Base-by-base conservation (phyloP, 2,329 filamentous ascomycete species). In the Endocalyx cinctus region DNA sequence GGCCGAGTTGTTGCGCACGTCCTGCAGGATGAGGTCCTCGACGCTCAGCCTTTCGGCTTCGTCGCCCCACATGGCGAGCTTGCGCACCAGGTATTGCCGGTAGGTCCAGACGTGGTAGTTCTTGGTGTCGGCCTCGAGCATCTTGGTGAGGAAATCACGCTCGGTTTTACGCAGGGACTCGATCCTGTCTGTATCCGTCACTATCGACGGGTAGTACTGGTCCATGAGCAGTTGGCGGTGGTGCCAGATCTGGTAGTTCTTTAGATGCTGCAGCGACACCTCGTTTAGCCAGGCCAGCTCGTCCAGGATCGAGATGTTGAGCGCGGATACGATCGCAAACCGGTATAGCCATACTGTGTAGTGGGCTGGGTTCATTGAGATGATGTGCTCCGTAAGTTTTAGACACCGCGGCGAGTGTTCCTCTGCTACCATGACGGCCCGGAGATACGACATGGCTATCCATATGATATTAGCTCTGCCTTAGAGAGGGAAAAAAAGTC, bases 41-140 rank as follows among this genome's bases (percentile, higher is more conserved):
- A 87, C 77, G 39, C 82, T 79, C 32, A 68, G 61, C 14, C 94
- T 67, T 69, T 98, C 80, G 29, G 71, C 69, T 29, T 70, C 68
- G 58, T 43, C 46, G 25, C 39, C 48, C 51, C 51, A 56, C 69
- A 65, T 83, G 57, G 79, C 82, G 70, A 84, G 62, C 53, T 77
- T 78, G 32, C 66, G 64, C 25, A 80, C 74, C 14, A 82, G 60
- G 53, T 76, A 79, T 58, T 95, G 87, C 38, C 92, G 75, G 66
- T 97, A 98, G 35, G 82, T 87, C 92, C 92, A 98, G 29, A 97
- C 92, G 58, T 98, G 92, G 59, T 98, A 97, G 67, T 98, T 98
- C 66, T 98, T 98, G 31, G 84, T 78, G 58, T 98, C 92, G 48
- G 84, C 74, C 25, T 72, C 74, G 34, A 98, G 81, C 76, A 98